phyloP scores from a whole-genome alignment of 805 yeast genomes.

The Alloascoidea africana region DNA sequence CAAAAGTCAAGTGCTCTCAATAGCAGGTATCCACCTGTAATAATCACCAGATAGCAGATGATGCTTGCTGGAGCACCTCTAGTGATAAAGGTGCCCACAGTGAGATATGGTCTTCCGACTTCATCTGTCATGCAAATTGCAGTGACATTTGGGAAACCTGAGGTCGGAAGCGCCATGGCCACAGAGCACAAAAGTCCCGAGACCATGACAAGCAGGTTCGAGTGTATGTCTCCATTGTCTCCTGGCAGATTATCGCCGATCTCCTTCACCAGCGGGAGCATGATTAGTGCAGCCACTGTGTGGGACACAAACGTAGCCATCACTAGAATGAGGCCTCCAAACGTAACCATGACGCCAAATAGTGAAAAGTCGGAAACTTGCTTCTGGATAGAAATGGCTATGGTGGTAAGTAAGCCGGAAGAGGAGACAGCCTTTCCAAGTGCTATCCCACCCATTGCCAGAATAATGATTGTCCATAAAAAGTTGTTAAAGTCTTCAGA shows the following conservation, averaged over 20 bases:
- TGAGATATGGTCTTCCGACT: slow-evolving; percentile 78
- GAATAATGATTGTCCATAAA: slow-evolving; percentile 88
- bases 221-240: slow-evolving; percentile 50
- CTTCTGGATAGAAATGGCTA: slow-evolving; percentile 55
- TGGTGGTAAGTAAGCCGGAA: slow-evolving; percentile 69
- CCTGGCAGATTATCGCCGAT: slow-evolving; percentile 60
- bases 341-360: slow-evolving; percentile 58
- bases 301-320: slow-evolving; percentile 97
- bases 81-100: slow-evolving; percentile 74
- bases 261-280: slow-evolving; percentile 80
- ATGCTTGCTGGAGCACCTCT: slow-evolving; percentile 85
- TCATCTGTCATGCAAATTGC: slow-evolving; percentile 93
- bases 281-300: slow-evolving; percentile 91
- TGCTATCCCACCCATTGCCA: slow-evolving; percentile 98
- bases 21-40: slow-evolving; percentile 65
- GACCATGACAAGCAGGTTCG: slow-evolving; percentile 59
- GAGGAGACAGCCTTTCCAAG: slow-evolving; percentile 90
- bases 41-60: slow-evolving; percentile 54
- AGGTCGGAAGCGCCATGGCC: slow-evolving; percentile 96
- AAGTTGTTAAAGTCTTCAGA: slow-evolving; percentile 92
- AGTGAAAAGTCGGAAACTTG: slow-evolving; percentile 53
- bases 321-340: slow-evolving; percentile 67
- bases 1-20: slow-evolving; percentile 45
- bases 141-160: slow-evolving; percentile 95
- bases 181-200: slow-evolving; percentile 65